Percentiles rank a stretch among this genome's conserved stretches.
Conservation (phyloP, 2,329 filamentous ascomycete genomes). For the Fusarium subglutinans region DNA sequence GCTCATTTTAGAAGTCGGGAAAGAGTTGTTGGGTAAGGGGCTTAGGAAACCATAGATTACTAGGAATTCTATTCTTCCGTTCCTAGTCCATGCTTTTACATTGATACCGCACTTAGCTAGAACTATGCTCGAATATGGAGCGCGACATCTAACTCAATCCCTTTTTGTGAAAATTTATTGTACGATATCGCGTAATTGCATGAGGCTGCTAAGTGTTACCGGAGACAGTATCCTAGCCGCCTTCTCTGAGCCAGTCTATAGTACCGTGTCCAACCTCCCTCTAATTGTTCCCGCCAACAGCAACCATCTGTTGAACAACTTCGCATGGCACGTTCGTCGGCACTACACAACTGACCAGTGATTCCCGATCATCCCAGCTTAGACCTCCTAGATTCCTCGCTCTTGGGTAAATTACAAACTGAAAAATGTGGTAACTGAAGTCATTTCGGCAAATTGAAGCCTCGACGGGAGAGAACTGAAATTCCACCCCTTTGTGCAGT, state of each 20-base stretch:
- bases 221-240: not conserved
- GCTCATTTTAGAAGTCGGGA: slow-evolving; percentile 65
- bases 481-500: not conserved
- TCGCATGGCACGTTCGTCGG: not conserved
- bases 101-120: not conserved
- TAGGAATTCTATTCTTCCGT: not conserved
- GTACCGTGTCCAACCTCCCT: not conserved
- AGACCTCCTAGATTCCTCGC: not conserved
- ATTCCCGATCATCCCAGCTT: not conserved
- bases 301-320: not conserved
- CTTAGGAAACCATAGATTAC: slow-evolving; percentile 48
- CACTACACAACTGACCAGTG: not conserved
- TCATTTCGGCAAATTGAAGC: not conserved
- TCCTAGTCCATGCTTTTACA: not conserved
- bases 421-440: not conserved
- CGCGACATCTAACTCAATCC: too few relatives aligned
- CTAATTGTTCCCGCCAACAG: not conserved
- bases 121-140: not conserved
- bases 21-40: slow-evolving; percentile 61
- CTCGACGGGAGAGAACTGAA: not conserved
- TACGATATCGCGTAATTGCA: not conserved
- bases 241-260: not conserved
- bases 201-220: not conserved
- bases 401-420: not conserved
- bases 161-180: not conserved